Evolutionary conservation across 139 green algal species (phyloP).

Genomic region (Tetraselmis chui): DNA sequence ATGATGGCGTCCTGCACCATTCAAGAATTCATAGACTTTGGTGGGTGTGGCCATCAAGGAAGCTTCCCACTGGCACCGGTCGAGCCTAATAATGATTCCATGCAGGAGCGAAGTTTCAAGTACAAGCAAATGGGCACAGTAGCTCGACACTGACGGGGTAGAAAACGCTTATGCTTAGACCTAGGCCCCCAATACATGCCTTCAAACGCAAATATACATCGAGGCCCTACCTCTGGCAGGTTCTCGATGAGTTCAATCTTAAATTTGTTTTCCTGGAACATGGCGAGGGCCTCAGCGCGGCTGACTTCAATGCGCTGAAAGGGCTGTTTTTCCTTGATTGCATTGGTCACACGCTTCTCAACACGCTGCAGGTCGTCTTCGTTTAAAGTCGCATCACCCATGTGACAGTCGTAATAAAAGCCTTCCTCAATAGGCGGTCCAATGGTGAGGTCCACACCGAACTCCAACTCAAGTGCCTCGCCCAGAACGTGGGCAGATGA

Average conservation of each 20-base stretch:
- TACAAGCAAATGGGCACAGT: too few relatives aligned
- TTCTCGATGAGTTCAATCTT: constrained; percentile 94
- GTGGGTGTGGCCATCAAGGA: too few relatives aligned
- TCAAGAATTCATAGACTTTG: too few relatives aligned
- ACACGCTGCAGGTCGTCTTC: constrained; percentile 44
- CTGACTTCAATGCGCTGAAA: constrained; percentile 90
- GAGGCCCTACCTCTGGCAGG: constrained; percentile 42
- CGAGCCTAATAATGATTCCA: too few relatives aligned
- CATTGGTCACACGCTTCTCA: neutral
- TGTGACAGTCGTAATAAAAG: constrained; percentile 98
- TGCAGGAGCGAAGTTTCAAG: too few relatives aligned
- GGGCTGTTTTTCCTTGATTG: constrained; percentile 57
- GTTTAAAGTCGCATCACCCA: constrained; percentile 73
- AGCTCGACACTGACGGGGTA: too few relatives aligned
- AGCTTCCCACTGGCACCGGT: too few relatives aligned
- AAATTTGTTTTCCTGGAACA: constrained; percentile 99
- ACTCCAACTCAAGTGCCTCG: constrained; percentile 90
- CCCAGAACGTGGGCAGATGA: constrained; percentile 87
- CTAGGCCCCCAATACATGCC: too few relatives aligned
- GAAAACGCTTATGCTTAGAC: too few relatives aligned
- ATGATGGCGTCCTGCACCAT: constrained; percentile 75
- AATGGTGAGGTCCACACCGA: constrained; percentile 92
- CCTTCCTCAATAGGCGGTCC: constrained; percentile 83
- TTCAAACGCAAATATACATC: too few relatives aligned
- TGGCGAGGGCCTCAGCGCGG: constrained; percentile 84